phyloP scores from a whole-genome alignment of 148 eudicot genomes.

The Chenopodium formosanum region DNA sequence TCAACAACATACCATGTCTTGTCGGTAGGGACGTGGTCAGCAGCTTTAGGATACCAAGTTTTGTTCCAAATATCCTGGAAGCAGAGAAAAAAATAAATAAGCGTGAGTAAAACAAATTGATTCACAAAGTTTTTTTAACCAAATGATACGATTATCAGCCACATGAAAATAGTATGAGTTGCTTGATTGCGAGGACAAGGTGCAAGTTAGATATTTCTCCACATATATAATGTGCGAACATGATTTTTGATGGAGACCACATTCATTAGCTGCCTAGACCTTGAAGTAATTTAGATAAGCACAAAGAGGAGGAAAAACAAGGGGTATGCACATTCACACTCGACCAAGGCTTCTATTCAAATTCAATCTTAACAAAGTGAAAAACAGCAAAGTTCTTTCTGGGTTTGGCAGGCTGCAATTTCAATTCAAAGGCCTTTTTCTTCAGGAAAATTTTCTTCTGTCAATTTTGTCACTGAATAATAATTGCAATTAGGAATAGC shows the following conservation, averaged over 20 bases:
- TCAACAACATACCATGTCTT: constrained; percentile 94
- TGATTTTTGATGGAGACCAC: too few relatives aligned
- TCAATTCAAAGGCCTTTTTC: too few relatives aligned
- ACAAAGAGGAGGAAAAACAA: not conserved
- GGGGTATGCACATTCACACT: not conserved
- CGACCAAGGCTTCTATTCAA: not conserved
- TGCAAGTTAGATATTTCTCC: not conserved
- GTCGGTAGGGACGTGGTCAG: constrained; percentile 72
- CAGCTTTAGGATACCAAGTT: constrained; percentile 95
- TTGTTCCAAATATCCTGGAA: constrained; percentile 88
- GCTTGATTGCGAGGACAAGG: not conserved
- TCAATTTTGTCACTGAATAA: too few relatives aligned
- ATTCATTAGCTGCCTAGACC: not conserved
- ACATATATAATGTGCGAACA: not conserved
- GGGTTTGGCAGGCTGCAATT: too few relatives aligned
- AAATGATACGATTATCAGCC: not conserved
- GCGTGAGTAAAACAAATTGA: not conserved
- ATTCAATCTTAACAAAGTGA: not conserved
- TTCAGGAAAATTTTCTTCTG: too few relatives aligned
- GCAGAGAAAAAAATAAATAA: not conserved
- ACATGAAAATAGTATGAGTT: not conserved
- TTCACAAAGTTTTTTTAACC: not conserved
- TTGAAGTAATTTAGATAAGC: not conserved
- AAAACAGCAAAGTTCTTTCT: not conserved
- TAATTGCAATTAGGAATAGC: too few relatives aligned